A percentile compares a stretch with the other conserved stretches of the same genome.
These are phyloP conservation scores for Collybia nuda DNA, from an alignment of 768 basidiomycete species.

Conservation along the genomic window DNA sequence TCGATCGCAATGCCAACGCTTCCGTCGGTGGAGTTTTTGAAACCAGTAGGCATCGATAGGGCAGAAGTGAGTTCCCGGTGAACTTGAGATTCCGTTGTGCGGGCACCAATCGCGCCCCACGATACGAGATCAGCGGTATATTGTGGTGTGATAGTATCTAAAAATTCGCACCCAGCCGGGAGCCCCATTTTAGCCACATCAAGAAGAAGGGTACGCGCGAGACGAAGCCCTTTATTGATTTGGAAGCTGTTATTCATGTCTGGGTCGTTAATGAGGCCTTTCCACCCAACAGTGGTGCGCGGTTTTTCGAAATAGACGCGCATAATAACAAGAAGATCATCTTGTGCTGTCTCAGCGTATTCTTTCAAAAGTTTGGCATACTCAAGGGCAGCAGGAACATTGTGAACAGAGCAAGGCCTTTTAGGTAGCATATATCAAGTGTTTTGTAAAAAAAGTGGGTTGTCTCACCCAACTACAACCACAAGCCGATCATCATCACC, in stretches of 20 bases:
- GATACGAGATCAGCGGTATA: constrained; percentile 89
- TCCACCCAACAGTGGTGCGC: constrained; percentile 97
- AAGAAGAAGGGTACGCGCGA: constrained; percentile 82
- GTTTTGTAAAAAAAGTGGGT: neutral
- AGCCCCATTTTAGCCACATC: constrained; percentile 90
- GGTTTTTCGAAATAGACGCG: constrained; percentile 98
- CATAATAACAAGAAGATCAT: constrained; percentile 95
- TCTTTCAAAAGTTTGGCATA: constrained; percentile 79
- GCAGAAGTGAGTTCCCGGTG: constrained; percentile 87
- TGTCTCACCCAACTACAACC: constrained; percentile 82
- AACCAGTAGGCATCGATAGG: constrained; percentile 94
- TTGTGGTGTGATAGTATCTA: constrained; percentile 67
- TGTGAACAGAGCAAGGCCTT: constrained; percentile 95
- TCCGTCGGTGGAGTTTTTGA: constrained; percentile 99
- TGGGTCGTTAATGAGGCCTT: constrained; percentile 97
- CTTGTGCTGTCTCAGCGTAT: constrained; percentile 78
- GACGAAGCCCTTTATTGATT: constrained; percentile 93
- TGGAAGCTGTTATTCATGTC: constrained; percentile 92
- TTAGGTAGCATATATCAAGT: constrained; percentile 3
- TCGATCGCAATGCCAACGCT: constrained; percentile 90
- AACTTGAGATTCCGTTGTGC: constrained; percentile 91
- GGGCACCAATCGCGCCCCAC: constrained; percentile 96
- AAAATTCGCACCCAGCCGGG: constrained; percentile 95
- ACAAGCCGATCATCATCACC: constrained; percentile 91
- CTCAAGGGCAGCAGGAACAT: constrained; percentile 80